A percentile compares a stretch with the other conserved stretches of the same genome.
These are phyloP conservation scores for Suaeda aralocaspica DNA, from an alignment of 148 eudicot species.

Conservation along the genomic window DNA sequence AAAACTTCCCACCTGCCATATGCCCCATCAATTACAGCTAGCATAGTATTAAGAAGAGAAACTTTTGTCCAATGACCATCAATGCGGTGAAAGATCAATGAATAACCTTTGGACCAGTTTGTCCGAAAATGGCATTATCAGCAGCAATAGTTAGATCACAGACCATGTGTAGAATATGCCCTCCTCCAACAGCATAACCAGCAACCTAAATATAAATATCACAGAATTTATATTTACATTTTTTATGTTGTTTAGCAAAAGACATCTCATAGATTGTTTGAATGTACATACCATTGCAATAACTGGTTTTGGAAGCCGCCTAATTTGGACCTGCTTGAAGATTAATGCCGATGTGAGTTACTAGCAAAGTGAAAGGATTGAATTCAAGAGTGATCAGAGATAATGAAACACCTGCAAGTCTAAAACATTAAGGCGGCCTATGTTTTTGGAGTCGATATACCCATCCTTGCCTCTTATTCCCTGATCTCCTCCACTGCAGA, in stretches of 20 bases:
- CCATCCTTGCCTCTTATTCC: constrained; percentile 76
- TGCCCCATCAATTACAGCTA: not conserved
- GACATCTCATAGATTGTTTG: not conserved
- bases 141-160: constrained; percentile 98
- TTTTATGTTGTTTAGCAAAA: not conserved
- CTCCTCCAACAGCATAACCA: constrained; percentile 98
- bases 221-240: not conserved
- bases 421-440: constrained; percentile 87
- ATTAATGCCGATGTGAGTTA: not conserved
- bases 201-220: constrained; percentile 58
- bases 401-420: constrained; percentile 66
- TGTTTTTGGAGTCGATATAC: constrained; percentile 60
- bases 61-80: not conserved
- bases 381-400: not conserved
- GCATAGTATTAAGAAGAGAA: not conserved
- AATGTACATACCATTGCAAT: constrained; percentile 74
- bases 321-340: constrained; percentile 66
- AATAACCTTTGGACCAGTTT: constrained; percentile 90
- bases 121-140: constrained; percentile 93
- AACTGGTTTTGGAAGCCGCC: constrained; percentile 95
- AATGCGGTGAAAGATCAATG: constrained; percentile 1
- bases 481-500: constrained; percentile 98
- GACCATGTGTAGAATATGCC: constrained; percentile 92
- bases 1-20: constrained; percentile 87
- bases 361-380: not conserved